phyloP scores from a whole-genome alignment of 306 rosid genomes.

The Glycyrrhiza uralensis region DNA sequence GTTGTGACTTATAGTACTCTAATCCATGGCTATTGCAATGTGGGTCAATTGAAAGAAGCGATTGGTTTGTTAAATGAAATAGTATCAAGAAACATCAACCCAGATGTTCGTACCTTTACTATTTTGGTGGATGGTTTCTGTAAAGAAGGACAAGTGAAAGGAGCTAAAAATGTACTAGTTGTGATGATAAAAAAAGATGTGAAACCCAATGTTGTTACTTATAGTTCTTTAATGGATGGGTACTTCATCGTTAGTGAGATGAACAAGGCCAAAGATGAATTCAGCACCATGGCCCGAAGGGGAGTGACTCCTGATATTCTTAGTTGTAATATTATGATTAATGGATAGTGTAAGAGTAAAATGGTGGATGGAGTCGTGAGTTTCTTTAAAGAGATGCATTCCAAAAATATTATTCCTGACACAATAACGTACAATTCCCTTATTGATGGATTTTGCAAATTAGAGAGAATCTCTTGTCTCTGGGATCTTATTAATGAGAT shows the following conservation, averaged over 20 bases:
- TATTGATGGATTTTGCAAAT: too few relatives aligned
- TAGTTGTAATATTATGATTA: background rate
- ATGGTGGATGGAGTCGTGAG: conserved; percentile 6
- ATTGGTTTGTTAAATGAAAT: conserved; percentile 21
- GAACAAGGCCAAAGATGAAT: background rate
- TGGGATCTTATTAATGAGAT: background rate
- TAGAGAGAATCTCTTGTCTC: background rate
- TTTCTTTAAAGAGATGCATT: too few relatives aligned
- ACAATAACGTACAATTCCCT: too few relatives aligned
- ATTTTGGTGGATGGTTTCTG: too few relatives aligned
- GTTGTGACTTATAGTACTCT: background rate
- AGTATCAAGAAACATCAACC: background rate
- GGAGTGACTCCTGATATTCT: background rate
- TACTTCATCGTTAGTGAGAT: background rate
- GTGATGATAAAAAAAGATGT: background rate
- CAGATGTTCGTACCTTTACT: background rate
- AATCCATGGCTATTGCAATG: background rate
- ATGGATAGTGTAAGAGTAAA: background rate
- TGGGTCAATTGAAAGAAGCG: conserved; percentile 13
- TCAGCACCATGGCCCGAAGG: background rate
- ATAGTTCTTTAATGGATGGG: conserved; percentile 22
- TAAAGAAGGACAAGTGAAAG: background rate
- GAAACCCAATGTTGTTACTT: conserved; percentile 1
- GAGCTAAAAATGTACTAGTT: background rate
- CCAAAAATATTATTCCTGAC: too few relatives aligned